phyloP scores from a whole-genome alignment of 129 eudicot species.

The carrot (Daucus carota) region DNA sequence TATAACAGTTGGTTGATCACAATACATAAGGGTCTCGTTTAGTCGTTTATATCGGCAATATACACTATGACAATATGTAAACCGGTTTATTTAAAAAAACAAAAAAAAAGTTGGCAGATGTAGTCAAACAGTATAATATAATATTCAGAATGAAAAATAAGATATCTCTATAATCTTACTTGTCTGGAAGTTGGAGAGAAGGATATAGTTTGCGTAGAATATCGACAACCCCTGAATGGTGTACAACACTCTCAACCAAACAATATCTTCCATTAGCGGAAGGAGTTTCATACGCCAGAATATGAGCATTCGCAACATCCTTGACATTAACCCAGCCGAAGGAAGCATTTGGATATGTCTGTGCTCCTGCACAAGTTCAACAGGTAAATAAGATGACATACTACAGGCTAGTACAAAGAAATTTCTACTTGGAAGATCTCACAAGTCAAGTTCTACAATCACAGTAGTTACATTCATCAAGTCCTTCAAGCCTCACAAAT shows the following conservation, averaged over 20 bases:
- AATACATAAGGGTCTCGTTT: background rate
- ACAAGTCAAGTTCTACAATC: background rate
- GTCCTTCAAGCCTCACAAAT: background rate
- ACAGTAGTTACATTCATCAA: background rate
- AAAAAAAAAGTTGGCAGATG: no score
- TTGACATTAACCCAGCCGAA: conserved; percentile 21
- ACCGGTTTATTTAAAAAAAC: background rate
- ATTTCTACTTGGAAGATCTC: background rate
- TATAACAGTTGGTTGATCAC: background rate
- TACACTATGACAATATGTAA: background rate
- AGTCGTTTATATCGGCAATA: background rate
- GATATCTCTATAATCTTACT: conserved; percentile 25
- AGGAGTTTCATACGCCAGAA: conserved; percentile 60
- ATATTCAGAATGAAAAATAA: background rate
- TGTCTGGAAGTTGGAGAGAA: conserved; percentile 39
- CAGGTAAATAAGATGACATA: background rate
- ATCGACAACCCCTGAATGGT: conserved; percentile 35
- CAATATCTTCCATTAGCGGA: conserved; percentile 64
- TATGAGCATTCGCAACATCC: conserved; percentile 59
- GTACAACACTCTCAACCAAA: conserved; percentile 44
- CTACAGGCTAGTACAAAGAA: background rate
- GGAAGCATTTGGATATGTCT: conserved; percentile 1
- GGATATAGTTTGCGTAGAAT: conserved; percentile 55
- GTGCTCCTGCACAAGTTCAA: conserved; percentile 10
- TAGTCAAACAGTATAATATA: background rate